Evolutionary conservation across 306 rosid species (phyloP), one percentile per base, ranked within the genome.

Genomic region (Prunus armeniaca): DNA sequence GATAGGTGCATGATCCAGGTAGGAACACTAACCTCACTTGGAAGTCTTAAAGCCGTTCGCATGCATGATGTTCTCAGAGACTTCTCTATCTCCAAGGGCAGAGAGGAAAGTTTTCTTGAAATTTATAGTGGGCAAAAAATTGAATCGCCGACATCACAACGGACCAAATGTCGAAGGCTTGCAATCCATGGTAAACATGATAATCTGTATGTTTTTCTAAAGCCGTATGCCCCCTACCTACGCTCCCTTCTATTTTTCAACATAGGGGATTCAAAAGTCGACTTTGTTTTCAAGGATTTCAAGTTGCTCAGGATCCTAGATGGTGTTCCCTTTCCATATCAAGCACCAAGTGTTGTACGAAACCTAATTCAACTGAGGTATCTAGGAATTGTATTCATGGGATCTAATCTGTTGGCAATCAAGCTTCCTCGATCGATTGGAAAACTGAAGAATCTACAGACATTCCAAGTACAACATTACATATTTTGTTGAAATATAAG

Each of bases 61-160:
- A 17, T 69, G 27, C 74, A 69, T 28, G 74, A 69, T 50, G 1
- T 69, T 69, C 74, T 69, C 60, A 27, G 73, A 69, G 73, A 69
- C 24, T 50, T 49, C 9, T 69, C 73, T 9, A 12, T 69, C 61
- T 0, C 0, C 0, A 69, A 50, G 25, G 60, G 22, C 1, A 24
- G 0, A 10, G 73, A 50, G 46, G 25, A 32, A 2, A 1, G 8
- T 1, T 50, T 69, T 46, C 24, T 27, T 50, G 25, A 17, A 28
- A 27, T 27, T 3, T 27, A 14, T 32, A 7, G 41, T 7, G 10
- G 60, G 3, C 5, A 17, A n/a, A 3, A 6, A 27, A 1, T 24
- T 14, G 25, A 30, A 50, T 9, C 12, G n/a, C n/a, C 72, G 2
- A 2, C 55, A 20, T 9, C 19, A 3, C 30, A 14, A 6, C 12